Conservation (phyloP, 2,329 filamentous ascomycete species). For the Fusarium sarcochroum region DNA sequence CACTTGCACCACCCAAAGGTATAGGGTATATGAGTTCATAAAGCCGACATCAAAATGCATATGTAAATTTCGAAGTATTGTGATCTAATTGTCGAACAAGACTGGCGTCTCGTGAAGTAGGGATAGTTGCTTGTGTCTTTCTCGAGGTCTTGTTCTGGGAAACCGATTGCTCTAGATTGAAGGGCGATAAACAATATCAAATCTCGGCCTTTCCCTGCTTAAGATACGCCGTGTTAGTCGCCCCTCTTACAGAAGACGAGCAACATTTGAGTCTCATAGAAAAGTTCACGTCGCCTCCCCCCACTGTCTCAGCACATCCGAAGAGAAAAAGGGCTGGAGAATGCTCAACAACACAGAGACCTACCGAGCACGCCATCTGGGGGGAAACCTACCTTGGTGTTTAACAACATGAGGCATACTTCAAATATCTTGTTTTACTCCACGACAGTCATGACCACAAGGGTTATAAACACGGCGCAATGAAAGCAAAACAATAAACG, state of each 20-base stretch:
- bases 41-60: too few relatives aligned
- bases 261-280: not conserved
- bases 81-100: too few relatives aligned
- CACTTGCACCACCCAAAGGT: not conserved
- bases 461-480: not conserved
- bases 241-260: not conserved
- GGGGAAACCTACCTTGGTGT: not conserved
- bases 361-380: too few relatives aligned
- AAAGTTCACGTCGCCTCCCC: not conserved
- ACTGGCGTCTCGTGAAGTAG: too few relatives aligned
- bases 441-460: not conserved
- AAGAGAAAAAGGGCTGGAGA: constrained; percentile 9
- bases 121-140: not conserved
- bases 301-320: constrained; percentile 1
- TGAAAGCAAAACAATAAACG: constrained; percentile 4
- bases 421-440: not conserved
- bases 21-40: not conserved
- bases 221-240: not conserved
- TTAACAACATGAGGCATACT: not conserved
- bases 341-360: too few relatives aligned
- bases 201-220: not conserved
- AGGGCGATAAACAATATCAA: constrained; percentile 1
- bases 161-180: not conserved
- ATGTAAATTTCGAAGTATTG: too few relatives aligned
- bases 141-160: not conserved